Conservation (phyloP, 2,329 filamentous ascomycete species). For the Endoconidiophora polonica region DNA sequence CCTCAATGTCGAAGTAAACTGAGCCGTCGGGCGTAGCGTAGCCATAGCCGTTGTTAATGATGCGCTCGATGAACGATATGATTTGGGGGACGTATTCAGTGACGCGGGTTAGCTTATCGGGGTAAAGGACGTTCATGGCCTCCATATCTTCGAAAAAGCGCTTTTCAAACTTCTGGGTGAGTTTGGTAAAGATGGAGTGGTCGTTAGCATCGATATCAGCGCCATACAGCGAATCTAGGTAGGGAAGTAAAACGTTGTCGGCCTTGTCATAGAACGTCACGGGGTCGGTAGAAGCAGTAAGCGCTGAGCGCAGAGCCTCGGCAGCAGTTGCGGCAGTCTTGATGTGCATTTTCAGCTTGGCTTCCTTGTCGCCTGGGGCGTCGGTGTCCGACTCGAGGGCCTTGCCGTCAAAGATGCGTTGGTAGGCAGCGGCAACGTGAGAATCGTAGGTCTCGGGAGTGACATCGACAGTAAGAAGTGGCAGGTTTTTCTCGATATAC, state of each 20-base stretch:
- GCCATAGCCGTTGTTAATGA: slow-evolving; percentile 72
- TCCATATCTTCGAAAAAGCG: slow-evolving; percentile 81
- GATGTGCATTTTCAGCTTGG: slow-evolving; percentile 82
- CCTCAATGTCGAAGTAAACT: slow-evolving; percentile 82
- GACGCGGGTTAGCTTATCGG: slow-evolving; percentile 73
- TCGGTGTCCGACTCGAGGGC: slow-evolving; percentile 39
- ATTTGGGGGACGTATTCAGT: slow-evolving; percentile 86
- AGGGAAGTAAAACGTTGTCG: slow-evolving; percentile 59
- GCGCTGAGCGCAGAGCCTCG: slow-evolving; percentile 13
- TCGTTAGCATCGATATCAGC: slow-evolving; percentile 44
- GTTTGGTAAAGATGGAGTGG: slow-evolving; percentile 63
- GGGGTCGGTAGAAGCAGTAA: slow-evolving; percentile 26
- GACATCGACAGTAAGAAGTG: slow-evolving; percentile 29
- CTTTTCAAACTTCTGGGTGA: slow-evolving; percentile 75
- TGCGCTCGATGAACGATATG: slow-evolving; percentile 64
- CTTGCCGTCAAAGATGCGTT: slow-evolving; percentile 36
- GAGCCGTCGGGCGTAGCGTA: slow-evolving; percentile 62
- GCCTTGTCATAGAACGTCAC: slow-evolving; percentile 35
- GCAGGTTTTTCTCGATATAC: slow-evolving; percentile 39
- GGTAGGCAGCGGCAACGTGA: slow-evolving; percentile 35
- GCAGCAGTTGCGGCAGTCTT: slow-evolving; percentile 41
- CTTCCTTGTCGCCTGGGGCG: slow-evolving; percentile 54
- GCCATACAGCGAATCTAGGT: slow-evolving; percentile 56
- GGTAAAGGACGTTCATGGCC: slow-evolving; percentile 66
- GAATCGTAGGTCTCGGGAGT: slow-evolving; percentile 30